phyloP scores from a whole-genome alignment of 495 filamentous ascomycete genomes.

The Extremus antarcticus region DNA sequence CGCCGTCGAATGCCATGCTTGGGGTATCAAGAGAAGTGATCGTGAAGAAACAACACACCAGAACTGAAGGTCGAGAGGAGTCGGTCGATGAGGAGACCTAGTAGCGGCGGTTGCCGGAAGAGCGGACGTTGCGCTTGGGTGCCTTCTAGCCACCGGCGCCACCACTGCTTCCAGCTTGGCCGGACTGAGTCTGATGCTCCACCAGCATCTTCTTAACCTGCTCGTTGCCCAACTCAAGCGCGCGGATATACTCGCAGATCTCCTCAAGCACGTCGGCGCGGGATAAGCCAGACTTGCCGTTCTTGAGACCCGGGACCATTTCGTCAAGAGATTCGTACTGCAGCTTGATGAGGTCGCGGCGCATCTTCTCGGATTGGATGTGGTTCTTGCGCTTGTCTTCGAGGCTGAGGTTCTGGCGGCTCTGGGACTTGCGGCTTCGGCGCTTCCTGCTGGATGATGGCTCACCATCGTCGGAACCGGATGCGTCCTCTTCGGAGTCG shows the following conservation, averaged over 20 bases:
- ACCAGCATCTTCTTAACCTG: slow-evolving; percentile 28
- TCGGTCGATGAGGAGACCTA: neutral
- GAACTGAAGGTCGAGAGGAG: neutral
- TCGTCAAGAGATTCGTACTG: slow-evolving; percentile 62
- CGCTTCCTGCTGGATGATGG: slow-evolving; percentile 39
- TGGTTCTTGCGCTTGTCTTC: slow-evolving; percentile 79
- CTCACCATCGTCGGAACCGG: neutral
- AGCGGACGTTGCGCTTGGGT: neutral
- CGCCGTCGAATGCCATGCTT: neutral
- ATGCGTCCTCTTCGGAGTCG: neutral
- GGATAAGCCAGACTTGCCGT: slow-evolving; percentile 57
- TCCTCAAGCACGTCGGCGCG: slow-evolving; percentile 59
- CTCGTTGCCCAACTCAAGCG: slow-evolving; percentile 56
- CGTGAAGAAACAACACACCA: neutral
- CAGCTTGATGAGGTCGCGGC: slow-evolving; percentile 62
- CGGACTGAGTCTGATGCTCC: neutral
- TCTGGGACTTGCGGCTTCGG: slow-evolving; percentile 29
- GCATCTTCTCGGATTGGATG: slow-evolving; percentile 77
- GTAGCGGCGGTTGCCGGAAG: neutral
- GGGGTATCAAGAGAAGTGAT: neutral
- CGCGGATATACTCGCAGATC: slow-evolving; percentile 60
- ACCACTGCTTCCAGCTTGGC: neutral
- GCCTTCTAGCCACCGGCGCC: neutral
- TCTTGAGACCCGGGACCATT: slow-evolving; percentile 54
- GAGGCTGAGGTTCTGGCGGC: slow-evolving; percentile 51